Evolutionary conservation across 192 early-diverging fungal genomes (phyloP).

Genomic region (Piromyces finnis): DNA sequence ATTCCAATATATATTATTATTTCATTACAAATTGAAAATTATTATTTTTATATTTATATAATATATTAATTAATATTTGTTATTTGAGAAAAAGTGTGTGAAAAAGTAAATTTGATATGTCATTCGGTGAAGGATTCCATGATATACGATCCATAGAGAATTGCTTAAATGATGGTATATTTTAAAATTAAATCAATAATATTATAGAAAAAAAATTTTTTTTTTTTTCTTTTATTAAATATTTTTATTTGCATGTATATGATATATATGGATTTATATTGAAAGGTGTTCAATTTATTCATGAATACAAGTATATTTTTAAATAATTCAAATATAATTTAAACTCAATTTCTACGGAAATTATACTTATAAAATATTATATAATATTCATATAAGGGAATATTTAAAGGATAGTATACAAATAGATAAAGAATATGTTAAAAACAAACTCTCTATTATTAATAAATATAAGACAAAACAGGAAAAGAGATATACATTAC

Average conservation of each 20-base stretch:
- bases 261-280: too few relatives aligned
- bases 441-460: background rate
- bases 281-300: background rate
- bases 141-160: background rate
- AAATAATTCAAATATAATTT: too few relatives aligned
- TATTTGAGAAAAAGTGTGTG: too few relatives aligned
- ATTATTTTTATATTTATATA: too few relatives aligned
- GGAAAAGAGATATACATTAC: background rate
- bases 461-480: background rate
- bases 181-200: background rate
- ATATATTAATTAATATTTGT: too few relatives aligned
- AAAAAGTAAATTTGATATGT: background rate
- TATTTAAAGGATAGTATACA: background rate
- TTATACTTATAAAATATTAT: background rate
- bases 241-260: too few relatives aligned
- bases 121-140: background rate
- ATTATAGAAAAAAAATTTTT: too few relatives aligned
- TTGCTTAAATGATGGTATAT: background rate
- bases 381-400: background rate
- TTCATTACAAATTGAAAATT: too few relatives aligned
- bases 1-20: too few relatives aligned
- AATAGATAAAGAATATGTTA: background rate
- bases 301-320: background rate
- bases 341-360: too few relatives aligned
- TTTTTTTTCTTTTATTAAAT: too few relatives aligned